These are phyloP conservation scores for Astrothelium subdiscretum DNA, from an alignment of 495 filamentous ascomycete species.

Conservation along the genomic window DNA sequence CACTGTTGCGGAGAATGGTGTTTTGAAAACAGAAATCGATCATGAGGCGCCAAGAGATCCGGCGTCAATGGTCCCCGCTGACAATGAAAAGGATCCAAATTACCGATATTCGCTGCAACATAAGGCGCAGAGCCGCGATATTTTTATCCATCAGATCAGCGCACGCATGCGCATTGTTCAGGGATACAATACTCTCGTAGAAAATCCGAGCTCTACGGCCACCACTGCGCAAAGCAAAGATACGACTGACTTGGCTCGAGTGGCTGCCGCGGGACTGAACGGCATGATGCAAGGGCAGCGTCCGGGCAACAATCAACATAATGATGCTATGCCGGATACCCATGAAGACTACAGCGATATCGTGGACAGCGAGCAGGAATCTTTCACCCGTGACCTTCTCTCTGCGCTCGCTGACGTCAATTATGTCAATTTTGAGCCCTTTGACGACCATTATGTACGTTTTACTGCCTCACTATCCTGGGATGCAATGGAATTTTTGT, in stretches of 20 bases:
- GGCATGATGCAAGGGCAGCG: constrained; percentile 14
- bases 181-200: constrained; percentile 59
- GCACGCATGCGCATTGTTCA: constrained; percentile 74
- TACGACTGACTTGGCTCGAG: constrained; percentile 16
- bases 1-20: neutral
- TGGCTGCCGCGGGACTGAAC: constrained; percentile 19
- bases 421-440: constrained; percentile 73
- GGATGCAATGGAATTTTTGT: too few species aligned
- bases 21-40: neutral
- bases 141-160: constrained; percentile 61
- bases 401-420: constrained; percentile 57
- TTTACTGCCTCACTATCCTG: too few species aligned
- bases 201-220: constrained; percentile 27
- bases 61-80: constrained; percentile 7
- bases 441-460: constrained; percentile 57
- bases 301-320: constrained; percentile 6
- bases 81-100: constrained; percentile 14
- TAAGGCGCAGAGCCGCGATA: constrained; percentile 77
- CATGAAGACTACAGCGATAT: constrained; percentile 28
- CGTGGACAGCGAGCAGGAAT: constrained; percentile 58
- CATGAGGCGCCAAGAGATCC: neutral
- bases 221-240: constrained; percentile 8
- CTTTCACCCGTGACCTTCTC: constrained; percentile 64
- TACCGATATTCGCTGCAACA: constrained; percentile 51
- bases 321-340: neutral